Base-by-base conservation (phyloP, 2,329 filamentous ascomycete species). In the Shiraia bambusicola region DNA sequence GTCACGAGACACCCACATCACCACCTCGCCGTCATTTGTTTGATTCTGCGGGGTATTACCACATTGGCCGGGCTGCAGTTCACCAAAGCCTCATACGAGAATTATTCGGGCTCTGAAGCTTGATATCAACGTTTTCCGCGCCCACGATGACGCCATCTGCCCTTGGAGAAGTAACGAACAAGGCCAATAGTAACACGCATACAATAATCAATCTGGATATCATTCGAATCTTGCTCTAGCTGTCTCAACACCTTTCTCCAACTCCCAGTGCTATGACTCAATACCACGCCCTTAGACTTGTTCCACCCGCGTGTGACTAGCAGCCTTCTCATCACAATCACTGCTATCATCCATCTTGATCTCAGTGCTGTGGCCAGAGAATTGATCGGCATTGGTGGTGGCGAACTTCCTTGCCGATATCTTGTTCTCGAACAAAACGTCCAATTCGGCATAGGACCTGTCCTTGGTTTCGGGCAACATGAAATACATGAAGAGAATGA, bases 381-480 rank as follows among this genome's bases (percentile, higher is more conserved):
- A 48, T 10, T 31, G 38, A 19, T 51, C 45, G 13, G 49, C 42
- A 26, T 43, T 30, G 3, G 40, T 49, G 14, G 37, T 31, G 5
- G 37, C 16, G 28, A 49, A 52, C 30, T 35, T 49, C 36, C 46
- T 48, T 6, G 49, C 49, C 1, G 46, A 29, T 1, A 48, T 34
- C 22, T 43, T 52, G 30, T 60, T 54, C 35, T 63, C 56, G 42
- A 71, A 72, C 54, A 72, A 57, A 12, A 69, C 50, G 40, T 71
- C 67, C 14, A 71, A 49, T 50, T 71, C 68, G 17, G 67, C 65
- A 30, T 63, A 70, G 9, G 68, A 69, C 22, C 67, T 46, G 0
- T 59, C 61, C 35, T 58, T 61, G 7, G 65, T 69, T 49, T 71
- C 69, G 4, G 69, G 68, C 5, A 69, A 48, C 26, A 65, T 54